phyloP scores from a whole-genome alignment of 2,329 filamentous ascomycete species.

The Alternaria sp. region DNA sequence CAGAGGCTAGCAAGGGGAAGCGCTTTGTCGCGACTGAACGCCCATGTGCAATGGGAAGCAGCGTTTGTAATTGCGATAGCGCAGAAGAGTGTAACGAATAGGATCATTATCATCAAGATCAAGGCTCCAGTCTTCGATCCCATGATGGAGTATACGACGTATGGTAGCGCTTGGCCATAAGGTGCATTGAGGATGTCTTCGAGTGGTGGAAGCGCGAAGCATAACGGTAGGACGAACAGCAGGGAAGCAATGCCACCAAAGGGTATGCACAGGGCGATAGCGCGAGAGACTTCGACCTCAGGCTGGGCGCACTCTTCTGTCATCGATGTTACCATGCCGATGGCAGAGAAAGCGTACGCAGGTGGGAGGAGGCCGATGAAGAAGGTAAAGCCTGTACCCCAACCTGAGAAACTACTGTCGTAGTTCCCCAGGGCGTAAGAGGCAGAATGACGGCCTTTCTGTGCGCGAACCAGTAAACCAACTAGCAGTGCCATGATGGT shows the following conservation, averaged over 20 bases:
- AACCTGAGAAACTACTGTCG: neutral
- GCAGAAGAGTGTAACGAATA: slow-evolving; percentile 63
- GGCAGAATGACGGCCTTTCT: neutral
- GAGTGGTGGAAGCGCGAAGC: slow-evolving; percentile 60
- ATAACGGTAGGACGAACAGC: slow-evolving; percentile 65
- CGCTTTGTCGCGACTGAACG: slow-evolving; percentile 57
- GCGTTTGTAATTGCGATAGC: slow-evolving; percentile 63
- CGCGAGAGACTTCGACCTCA: slow-evolving; percentile 61
- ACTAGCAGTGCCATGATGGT: slow-evolving; percentile 16
- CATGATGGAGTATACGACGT: slow-evolving; percentile 62
- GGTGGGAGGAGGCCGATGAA: neutral
- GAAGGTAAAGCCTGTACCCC: neutral
- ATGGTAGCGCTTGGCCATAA: slow-evolving; percentile 60
- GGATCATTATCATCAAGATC: slow-evolving; percentile 50
- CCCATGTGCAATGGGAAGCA: slow-evolving; percentile 59
- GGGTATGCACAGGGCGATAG: slow-evolving; percentile 54
- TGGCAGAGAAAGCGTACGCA: neutral
- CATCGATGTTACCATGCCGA: slow-evolving; percentile 9
- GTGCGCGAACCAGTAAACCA: neutral
- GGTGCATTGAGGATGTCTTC: slow-evolving; percentile 58
- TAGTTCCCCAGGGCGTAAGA: too few species aligned
- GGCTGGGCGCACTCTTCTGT: slow-evolving; percentile 36
- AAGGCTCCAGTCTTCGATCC: slow-evolving; percentile 55
- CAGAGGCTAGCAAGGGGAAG: slow-evolving; percentile 52
- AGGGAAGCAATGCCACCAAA: too few species aligned